Percentiles rank a stretch among this genome's conserved stretches.
Conservation (phyloP, 805 yeast species). For the Lipomyces starkeyi region DNA sequence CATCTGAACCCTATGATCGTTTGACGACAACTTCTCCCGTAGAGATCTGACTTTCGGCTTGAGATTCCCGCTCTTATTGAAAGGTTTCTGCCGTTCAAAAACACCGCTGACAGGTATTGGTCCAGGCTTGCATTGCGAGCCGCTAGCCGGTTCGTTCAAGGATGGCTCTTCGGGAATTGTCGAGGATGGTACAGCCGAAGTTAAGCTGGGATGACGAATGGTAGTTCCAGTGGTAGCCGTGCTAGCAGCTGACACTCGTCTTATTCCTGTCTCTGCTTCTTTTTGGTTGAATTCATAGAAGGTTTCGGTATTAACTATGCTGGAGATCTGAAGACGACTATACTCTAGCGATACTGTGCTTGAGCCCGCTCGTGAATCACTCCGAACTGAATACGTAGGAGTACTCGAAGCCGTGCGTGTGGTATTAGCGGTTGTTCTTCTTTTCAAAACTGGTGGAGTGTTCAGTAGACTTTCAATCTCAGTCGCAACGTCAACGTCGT, state of each 20-base stretch:
- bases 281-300: conserved; percentile 13
- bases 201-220: conserved; percentile 12
- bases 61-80: neutral
- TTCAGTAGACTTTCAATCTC: conserved; percentile 28
- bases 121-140: neutral
- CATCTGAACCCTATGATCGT: neutral
- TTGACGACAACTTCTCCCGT: neutral
- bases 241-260: conserved; percentile 18
- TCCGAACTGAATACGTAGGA: neutral
- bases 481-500: conserved; percentile 20
- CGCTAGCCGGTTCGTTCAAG: neutral
- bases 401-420: conserved; percentile 1
- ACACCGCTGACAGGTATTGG: neutral
- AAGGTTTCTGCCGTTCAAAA: conserved; percentile 1
- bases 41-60: neutral
- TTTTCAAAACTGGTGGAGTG: conserved; percentile 33
- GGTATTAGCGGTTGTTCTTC: conserved; percentile 2
- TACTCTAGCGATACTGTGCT: conserved; percentile 6
- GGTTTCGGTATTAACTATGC: conserved; percentile 17
- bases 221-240: conserved; percentile 22
- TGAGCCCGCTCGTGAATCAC: neutral
- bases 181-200: neutral
- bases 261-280: neutral
- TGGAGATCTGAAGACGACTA: conserved; percentile 24
- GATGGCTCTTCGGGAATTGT: conserved; percentile 1